phyloP scores from a whole-genome alignment of 2,329 filamentous ascomycete genomes.

The Colletotrichum caudatum region DNA sequence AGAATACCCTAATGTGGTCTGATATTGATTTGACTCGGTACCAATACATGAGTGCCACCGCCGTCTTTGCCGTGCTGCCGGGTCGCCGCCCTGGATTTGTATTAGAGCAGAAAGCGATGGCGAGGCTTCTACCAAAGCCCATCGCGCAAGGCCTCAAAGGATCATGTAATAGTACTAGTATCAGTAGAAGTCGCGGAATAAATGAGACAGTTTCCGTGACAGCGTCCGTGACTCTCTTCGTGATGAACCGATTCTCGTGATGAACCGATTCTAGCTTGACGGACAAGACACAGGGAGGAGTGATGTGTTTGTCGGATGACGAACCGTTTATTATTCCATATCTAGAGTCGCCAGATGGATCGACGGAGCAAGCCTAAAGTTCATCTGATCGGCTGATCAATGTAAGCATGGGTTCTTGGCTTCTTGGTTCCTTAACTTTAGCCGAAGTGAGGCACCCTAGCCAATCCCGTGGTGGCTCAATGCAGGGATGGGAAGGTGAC shows the following conservation, averaged over 20 bases:
- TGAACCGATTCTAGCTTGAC: neutral
- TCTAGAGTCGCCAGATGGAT: neutral
- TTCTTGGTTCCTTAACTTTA: slow-evolving; percentile 11
- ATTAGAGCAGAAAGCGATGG: neutral
- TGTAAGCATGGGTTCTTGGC: neutral
- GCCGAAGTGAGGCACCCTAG: slow-evolving; percentile 20
- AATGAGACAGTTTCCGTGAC: neutral
- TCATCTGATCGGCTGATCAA: slow-evolving; percentile 7
- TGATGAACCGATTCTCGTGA: too few species aligned
- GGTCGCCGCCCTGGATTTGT: too few species aligned
- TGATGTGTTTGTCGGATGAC: neutral
- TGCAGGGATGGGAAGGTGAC: slow-evolving; percentile 19
- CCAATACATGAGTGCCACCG: slow-evolving; percentile 16
- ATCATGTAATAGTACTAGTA: neutral
- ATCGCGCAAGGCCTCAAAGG: neutral
- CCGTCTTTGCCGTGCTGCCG: neutral
- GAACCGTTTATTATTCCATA: neutral
- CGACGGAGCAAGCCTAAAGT: slow-evolving; percentile 22
- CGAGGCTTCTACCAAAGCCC: neutral
- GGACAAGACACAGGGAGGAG: neutral
- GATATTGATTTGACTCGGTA: neutral
- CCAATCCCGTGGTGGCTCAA: neutral
- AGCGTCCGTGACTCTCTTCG: neutral
- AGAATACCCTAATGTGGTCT: neutral
- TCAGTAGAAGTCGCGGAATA: neutral